These are phyloP conservation scores for Hibiscus syriacus DNA, from an alignment of 345 rosid species.

Conservation along the genomic window DNA sequence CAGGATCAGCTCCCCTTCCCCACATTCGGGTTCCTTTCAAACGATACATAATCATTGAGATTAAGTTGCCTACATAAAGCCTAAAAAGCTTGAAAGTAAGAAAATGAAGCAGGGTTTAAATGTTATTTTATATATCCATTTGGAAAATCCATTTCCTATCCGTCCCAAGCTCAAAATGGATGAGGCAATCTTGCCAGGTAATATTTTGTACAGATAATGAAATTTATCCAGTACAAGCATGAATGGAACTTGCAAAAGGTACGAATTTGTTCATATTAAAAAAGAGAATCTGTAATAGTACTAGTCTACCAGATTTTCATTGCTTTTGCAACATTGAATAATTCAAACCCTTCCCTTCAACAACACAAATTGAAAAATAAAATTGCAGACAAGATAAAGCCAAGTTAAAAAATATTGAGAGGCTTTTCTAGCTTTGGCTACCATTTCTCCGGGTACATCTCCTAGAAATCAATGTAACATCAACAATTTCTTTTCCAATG, in stretches of 20 bases:
- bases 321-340: not conserved
- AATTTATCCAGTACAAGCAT: not conserved
- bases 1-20: constrained; percentile 99
- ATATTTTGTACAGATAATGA: not conserved
- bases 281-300: not conserved
- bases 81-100: not conserved
- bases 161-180: not conserved
- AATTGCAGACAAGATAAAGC: not conserved
- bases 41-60: constrained; percentile 6
- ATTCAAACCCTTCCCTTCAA: not conserved
- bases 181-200: not conserved
- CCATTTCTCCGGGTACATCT: constrained; percentile 97
- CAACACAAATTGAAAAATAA: not conserved
- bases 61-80: not conserved
- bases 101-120: not conserved
- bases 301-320: not conserved
- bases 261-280: not conserved
- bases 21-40: constrained; percentile 91
- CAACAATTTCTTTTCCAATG: constrained; percentile 76
- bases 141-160: not conserved
- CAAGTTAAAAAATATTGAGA: not conserved
- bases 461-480: constrained; percentile 85
- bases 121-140: not conserved
- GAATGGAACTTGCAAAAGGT: not conserved
- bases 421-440: constrained; percentile 22